phyloP scores from a whole-genome alignment of 495 filamentous ascomycete species.

The Glonium stellatum region DNA sequence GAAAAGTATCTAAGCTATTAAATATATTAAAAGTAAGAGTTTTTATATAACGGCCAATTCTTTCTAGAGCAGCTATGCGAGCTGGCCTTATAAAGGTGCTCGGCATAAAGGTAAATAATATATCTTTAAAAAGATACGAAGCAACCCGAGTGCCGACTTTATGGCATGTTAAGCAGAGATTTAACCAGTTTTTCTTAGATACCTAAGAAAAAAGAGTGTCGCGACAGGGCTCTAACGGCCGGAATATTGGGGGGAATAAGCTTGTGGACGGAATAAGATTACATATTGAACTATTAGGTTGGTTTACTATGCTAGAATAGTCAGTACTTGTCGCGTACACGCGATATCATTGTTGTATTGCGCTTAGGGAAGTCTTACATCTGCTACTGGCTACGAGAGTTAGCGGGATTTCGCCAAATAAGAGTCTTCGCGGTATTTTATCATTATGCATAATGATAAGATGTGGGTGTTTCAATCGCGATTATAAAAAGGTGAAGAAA shows the following conservation, averaged over 20 bases:
- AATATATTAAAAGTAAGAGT: conserved; percentile 63
- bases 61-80: conserved; percentile 59
- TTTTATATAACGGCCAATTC: conserved; percentile 65
- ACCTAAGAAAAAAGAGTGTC: conserved; percentile 39
- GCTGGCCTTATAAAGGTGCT: conserved; percentile 62
- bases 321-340: conserved; percentile 12
- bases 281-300: conserved; percentile 34
- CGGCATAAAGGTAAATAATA: conserved; percentile 57
- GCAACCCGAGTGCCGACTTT: conserved; percentile 45
- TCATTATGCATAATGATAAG: conserved; percentile 17
- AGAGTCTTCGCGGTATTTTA: conserved; percentile 24
- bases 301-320: conserved; percentile 10
- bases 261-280: conserved; percentile 35
- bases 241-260: conserved; percentile 44
- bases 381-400: conserved; percentile 25
- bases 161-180: conserved; percentile 47
- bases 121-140: conserved; percentile 45
- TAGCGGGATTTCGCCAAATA: conserved; percentile 40
- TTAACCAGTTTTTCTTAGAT: conserved; percentile 39
- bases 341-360: neutral
- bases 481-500: conserved; percentile 10
- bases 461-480: conserved; percentile 12
- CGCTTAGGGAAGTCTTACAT: conserved; percentile 20
- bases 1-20: conserved; percentile 62
- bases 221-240: conserved; percentile 43